Evolutionary conservation across 108 stramenopile species (phyloP).

Genomic region (Cylindrotheca fusiformis): DNA sequence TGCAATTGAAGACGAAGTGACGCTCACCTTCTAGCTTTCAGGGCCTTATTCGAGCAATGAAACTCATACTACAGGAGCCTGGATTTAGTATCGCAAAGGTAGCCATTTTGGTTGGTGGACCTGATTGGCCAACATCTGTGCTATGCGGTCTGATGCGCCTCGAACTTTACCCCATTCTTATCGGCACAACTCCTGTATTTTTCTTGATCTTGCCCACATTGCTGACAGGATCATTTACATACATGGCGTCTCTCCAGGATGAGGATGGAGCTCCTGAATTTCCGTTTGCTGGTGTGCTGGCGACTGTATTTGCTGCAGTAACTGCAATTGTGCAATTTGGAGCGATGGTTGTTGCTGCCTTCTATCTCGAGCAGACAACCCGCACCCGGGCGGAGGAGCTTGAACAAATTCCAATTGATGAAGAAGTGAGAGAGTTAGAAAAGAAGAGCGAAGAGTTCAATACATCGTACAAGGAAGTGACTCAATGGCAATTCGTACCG

Average conservation of each 20-base stretch:
- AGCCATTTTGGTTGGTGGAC: conserved; percentile 57
- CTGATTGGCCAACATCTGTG: conserved; percentile 61
- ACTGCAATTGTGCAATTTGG: conserved; percentile 57
- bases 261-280: conserved; percentile 34
- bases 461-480: conserved; percentile 37
- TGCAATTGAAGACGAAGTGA: not conserved
- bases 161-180: conserved; percentile 45
- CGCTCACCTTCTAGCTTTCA: not conserved
- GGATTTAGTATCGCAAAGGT: conserved; percentile 54
- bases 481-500: conserved; percentile 40
- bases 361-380: conserved; percentile 46
- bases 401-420: conserved; percentile 36
- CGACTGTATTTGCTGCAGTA: conserved; percentile 38
- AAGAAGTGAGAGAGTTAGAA: conserved; percentile 51
- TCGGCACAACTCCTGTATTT: conserved; percentile 60
- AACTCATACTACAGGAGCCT: conserved; percentile 35
- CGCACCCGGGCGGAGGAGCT: conserved; percentile 39
- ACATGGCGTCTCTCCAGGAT: conserved; percentile 37
- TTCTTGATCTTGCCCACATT: conserved; percentile 57
- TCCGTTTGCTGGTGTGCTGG: conserved; percentile 46
- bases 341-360: conserved; percentile 52
- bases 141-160: conserved; percentile 62
- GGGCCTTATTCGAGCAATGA: conserved; percentile 38
- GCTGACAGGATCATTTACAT: conserved; percentile 52
- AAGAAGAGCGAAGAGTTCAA: conserved; percentile 39